Base-by-base conservation (phyloP, 495 filamentous ascomycete genomes). In the Tuber aestivum region DNA sequence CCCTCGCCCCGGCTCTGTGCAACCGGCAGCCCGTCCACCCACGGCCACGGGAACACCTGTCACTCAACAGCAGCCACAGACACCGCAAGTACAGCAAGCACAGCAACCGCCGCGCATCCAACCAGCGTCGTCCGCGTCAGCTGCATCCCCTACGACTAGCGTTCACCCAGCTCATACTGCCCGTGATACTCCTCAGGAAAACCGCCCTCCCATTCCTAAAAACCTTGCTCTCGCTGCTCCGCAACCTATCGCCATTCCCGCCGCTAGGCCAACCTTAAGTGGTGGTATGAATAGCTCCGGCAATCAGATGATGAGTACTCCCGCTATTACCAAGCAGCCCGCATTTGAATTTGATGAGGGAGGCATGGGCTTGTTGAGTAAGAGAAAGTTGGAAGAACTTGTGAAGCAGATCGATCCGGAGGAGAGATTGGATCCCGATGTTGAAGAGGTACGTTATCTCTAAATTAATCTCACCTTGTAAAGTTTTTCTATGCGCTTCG, bases 361-460 rank as follows among this genome's bases (percentile, higher is more conserved):
- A 79, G 94, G 92, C 20, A 93, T 97, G 83, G 89, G 93, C 35
- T 90, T 99, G 3, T 87, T 98, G 23, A 94, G 90, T 85, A 97
- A 97, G 89, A 94, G 95, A 85, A 97, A 97, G 86, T 88, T 99
- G 45, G 94, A 99, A 83, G 94, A 97, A 82, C 87, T 99, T 41
- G 94, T 97, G 7, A 90, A 94, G 69, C 94, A 97, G 84, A 94
- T 99, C 74, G 89, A 89, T 35, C 89, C 90, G 72, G 89, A 88
- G 56, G 90, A 91, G 81, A 85, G 87, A 44, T 85, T 97, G 72
- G 92, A 92, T 61, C 92, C 95, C 0, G 95, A 97, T 80, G 94
- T 97, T 72, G 95, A 99, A 87, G 94, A 97, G 90, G 94, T 97
- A 86, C 83, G 88, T 83, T 72, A 50, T 75, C 65, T 70, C 71